Evolutionary conservation across 768 basidiomycete genomes (phyloP), one percentile per base, ranked within the genome.

Genomic region (Tylopilus subfusipes): DNA sequence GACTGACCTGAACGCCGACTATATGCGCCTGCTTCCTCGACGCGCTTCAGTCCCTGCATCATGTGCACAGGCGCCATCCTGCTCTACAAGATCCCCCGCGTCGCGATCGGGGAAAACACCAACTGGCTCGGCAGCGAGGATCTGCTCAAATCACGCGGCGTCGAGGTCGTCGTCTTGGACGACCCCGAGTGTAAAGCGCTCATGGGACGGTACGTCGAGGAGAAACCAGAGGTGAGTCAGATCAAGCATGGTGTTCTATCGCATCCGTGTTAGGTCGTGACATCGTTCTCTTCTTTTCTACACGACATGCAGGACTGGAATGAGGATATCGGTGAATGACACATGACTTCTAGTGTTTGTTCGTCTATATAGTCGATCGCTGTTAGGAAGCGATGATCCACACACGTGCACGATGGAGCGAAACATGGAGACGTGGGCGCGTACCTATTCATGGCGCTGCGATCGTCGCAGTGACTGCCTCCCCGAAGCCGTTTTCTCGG

Each of bases 61-160:
- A 85, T 86, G 85, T 86, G 85, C 61, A 76, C 79, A 1, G 85
- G 84, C 9, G 79, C 84, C 1, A 80, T 83, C 24, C 54, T 82
- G n/a, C 72, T 85, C 11, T 85, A 83, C 68, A 78, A 79, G 43
- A 85, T 87, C 38, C 81, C 82, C 5, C 76, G 84, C 7, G 79
- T 85, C 9, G 83, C 88, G 12, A 80, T 87, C 44, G 84, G 84
- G 18, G 85, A 86, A 64, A 83, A 85, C 57, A 43, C 56, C 18
- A 86, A 75, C 34, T 82, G 78, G 59, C 56, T 76, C 16, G 83
- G 82, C 10, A 77, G 74, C 1, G 85, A 86, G 58, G 75, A 79
- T 19, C 69, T 84, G 19, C 72, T 88, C 16, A 74, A 71, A 34
- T 66, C 63, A 14, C 69, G 75, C 19, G 84, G 84, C 3, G 80